Conservation (phyloP, 805 yeast species). For the Saturnispora halmiae region DNA sequence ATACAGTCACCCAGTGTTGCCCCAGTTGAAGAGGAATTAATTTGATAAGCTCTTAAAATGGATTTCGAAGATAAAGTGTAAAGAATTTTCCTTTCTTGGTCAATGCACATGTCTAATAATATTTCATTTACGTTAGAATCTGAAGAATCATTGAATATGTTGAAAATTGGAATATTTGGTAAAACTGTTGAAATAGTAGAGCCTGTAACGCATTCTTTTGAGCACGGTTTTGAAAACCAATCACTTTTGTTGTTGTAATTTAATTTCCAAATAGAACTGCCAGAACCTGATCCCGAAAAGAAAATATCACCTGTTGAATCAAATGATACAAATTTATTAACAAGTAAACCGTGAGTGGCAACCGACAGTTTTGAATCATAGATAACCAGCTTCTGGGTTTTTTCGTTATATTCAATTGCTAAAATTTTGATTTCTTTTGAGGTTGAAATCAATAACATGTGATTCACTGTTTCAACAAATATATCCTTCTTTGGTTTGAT, state of each 20-base stretch:
- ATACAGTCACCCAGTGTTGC: conserved; percentile 23
- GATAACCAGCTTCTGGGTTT: conserved; percentile 46
- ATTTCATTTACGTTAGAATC: conserved; percentile 34
- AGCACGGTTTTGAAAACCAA: conserved; percentile 79
- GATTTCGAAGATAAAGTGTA: conserved; percentile 81
- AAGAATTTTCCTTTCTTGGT: conserved; percentile 64
- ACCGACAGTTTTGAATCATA: conserved; percentile 79
- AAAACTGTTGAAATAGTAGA: conserved; percentile 46
- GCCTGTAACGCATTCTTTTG: conserved; percentile 74
- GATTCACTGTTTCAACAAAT: conserved; percentile 68
- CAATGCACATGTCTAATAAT: conserved; percentile 58
- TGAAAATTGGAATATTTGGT: conserved; percentile 32
- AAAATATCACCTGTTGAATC: conserved; percentile 69
- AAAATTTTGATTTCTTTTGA: conserved; percentile 67
- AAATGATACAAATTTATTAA: conserved; percentile 50
- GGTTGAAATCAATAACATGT: conserved; percentile 70
- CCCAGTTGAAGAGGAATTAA: conserved; percentile 34
- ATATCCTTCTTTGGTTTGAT: conserved; percentile 77
- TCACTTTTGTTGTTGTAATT: conserved; percentile 74
- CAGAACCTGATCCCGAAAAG: conserved; percentile 74
- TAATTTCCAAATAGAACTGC: conserved; percentile 77
- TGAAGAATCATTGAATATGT: conserved; percentile 18
- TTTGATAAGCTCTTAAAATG: conserved; percentile 67
- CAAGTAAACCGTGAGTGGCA: conserved; percentile 68
- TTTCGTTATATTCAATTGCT: conserved; percentile 47